Base-by-base conservation (phyloP, 1,139 yeast genomes). In the Magnusiomyces magnusii region DNA sequence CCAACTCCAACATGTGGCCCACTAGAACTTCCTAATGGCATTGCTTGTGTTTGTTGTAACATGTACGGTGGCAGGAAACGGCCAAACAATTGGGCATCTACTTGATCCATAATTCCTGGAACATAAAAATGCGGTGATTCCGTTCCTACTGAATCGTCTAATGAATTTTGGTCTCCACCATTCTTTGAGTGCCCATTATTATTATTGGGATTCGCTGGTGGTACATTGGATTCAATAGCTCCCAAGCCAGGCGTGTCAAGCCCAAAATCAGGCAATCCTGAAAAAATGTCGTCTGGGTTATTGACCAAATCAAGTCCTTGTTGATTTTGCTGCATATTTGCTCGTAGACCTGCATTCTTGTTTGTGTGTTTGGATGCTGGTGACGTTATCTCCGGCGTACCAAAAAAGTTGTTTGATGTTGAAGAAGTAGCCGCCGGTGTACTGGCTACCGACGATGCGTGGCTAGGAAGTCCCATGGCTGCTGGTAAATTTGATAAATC, bases 51-150 rank as follows among this genome's bases (percentile, higher is more conserved):
- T 39, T 55, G 54, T 34, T 60, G 62, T 66, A 82, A 71, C 95
- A 87, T 87, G 67, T 87, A 88, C 1, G 95, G 95, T 2, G 96
- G 96, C 58, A 89, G 71, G 65, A 86, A 85, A 56, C 87, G 76
- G 0, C 96, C 96, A 75, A 90, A 89, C 17, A 90, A 79, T 68
- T 88, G 93, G 62, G 89, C 82, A 70, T 90, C 96, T 54, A 89
- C 74, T 65, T 85, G 86, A 70, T 89, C 96, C 78, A 89, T 85
- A 23, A 87, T 85, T 3, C 95, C 95, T 1, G 93, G 90, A 61
- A 86, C 78, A 67, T 87, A 87, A 23, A 56, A 55, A 24, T 59
- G 62, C 1, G 61, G 63, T 1, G 61, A 57, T 47, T 42, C 55
- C 15, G 41, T 51, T 19, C 19, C 31, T 15, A n/a, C 41, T 10